phyloP scores from a whole-genome alignment of 257 asterid species.

The Eucommia ulmoides region DNA sequence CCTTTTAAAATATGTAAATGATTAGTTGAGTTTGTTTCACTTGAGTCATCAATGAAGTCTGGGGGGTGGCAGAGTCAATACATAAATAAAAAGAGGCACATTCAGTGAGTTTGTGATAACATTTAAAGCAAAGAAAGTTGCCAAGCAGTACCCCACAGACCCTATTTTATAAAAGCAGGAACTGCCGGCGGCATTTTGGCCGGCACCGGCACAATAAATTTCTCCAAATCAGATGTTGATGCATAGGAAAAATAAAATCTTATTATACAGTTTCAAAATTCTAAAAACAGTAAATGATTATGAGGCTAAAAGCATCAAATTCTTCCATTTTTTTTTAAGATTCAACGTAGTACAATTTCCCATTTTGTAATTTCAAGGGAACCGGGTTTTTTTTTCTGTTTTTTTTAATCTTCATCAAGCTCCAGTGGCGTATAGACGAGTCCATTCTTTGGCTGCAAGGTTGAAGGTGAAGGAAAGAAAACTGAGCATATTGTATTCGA shows the following conservation, averaged over 20 bases:
- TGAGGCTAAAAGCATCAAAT: slow-evolving; percentile 18
- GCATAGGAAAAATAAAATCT: slow-evolving; percentile 10
- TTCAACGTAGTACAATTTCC: slow-evolving; percentile 27
- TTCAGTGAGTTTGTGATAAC: too few relatives aligned
- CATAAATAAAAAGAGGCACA: too few relatives aligned
- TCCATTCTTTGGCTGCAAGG: slow-evolving; percentile 82
- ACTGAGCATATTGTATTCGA: not conserved
- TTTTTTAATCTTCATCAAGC: slow-evolving; percentile 69
- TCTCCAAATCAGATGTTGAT: slow-evolving; percentile 4
- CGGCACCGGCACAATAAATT: too few relatives aligned
- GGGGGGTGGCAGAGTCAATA: too few relatives aligned
- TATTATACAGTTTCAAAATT: slow-evolving; percentile 29
- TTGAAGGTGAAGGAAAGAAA: not conserved
- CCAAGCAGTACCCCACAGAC: too few relatives aligned
- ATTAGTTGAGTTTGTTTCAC: too few relatives aligned
- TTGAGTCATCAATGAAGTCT: too few relatives aligned
- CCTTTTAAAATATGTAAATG: too few relatives aligned
- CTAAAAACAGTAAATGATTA: slow-evolving; percentile 18
- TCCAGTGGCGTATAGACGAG: slow-evolving; percentile 87
- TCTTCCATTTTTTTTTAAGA: slow-evolving; percentile 15
- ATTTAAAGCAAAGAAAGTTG: too few relatives aligned
- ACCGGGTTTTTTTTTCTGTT: slow-evolving; percentile 24
- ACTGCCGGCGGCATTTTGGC: too few relatives aligned
- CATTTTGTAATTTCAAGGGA: slow-evolving; percentile 12
- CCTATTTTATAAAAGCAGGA: too few relatives aligned